Base-by-base conservation (phyloP, 331 rosid genomes). In the Malus hybrid region DNA sequence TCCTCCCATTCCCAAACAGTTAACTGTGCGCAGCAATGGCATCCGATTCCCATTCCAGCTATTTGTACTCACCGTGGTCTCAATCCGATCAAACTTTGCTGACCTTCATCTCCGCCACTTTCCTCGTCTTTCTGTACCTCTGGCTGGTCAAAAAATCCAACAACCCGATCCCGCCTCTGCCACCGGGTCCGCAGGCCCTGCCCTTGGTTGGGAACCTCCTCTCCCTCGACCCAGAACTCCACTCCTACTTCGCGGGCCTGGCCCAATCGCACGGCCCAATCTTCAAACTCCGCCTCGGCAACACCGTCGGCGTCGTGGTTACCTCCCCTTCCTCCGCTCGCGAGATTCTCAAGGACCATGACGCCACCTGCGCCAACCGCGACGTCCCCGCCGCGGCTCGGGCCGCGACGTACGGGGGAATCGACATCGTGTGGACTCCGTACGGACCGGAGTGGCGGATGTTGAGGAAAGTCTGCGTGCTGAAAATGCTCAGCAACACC, bases 381-480 rank as follows among this genome's bases (percentile, higher is more conserved):
- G 98, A 93, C 83, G 88, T 91, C 10, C 90, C 92, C 1, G 84
- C 60, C 1, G 89, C 86, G 0, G 95, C 65, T 0, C 48, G 81
- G 30, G 71, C 55, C 5, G 75, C 77, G 0, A 5, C 83, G 0
- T 84, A 89, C 72, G 96, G 92, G 6, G 93, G 96, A 1, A 4
- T 7, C 5, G 95, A 94, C 76, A 85, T 90, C 6, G 90, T 20
- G 0, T 93, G 94, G 97, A 86, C 73, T 1, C 95, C 88, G 2
- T 91, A 93, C 55, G 96, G 96, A 7, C 74, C 89, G 0, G 90
- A 91, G 48, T 93, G 98, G 98, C 73, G 97, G 46, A 91, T 87
- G 97, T 48, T 91, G 75, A 68, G 98, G 65, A 93, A 89, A 77
- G 87, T 89, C 0, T 88, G 91, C 32, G 87, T 76, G 20, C 19